Evolutionary conservation across 2,329 filamentous ascomycete genomes (phyloP), one percentile per base, ranked within the genome.

Genomic region (Pseudogymnoascus sp.): DNA sequence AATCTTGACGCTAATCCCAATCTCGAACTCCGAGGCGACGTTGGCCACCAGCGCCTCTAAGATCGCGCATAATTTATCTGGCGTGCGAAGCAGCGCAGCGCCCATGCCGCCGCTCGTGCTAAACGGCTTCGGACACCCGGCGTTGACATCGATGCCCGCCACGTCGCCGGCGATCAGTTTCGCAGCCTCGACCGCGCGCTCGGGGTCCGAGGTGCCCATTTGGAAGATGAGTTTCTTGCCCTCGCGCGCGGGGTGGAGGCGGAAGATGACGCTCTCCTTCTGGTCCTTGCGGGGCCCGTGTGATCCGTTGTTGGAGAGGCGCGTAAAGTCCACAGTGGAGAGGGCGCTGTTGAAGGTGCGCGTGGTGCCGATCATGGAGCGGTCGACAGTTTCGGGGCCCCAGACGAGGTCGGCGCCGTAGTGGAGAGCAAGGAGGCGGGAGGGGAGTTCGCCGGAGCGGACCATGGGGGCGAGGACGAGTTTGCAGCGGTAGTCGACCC

Each of bases 391-490:
- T 76, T 99, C 94, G 31, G 94, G 94, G 11, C 94, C 93, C 93
- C 94, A 99, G 68, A 99, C 94, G 14, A 99, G 81, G 76, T 99
- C 94, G 61, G 94, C 94, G 68, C 94, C 94, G 75, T 99, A 97
- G 72, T 95, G 90, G 66, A 99, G 84, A 33, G 94, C 91, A 47
- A 96, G 78, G 25, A 99, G 82, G 64, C 94, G 87, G 40, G 91
- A 94, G 2, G 94, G 93, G 65, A 97, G 80, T 79, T 99, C 94
- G 73, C 94, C 94, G n/a, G 91, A 96, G 69, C 94, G 89, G 64
- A 97, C 93, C 94, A 99, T 99, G 42, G 94, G 94, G 66, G 94
- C 94, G 67, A 99, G 88, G 50, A 97, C 94, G 67, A 97, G 78
- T 76, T 95, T 97, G 76, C 90, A 89, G 69, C 93, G 85, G 77